Base-by-base conservation (phyloP, 495 filamentous ascomycete species). In the Penicillium ochrochloron region DNA sequence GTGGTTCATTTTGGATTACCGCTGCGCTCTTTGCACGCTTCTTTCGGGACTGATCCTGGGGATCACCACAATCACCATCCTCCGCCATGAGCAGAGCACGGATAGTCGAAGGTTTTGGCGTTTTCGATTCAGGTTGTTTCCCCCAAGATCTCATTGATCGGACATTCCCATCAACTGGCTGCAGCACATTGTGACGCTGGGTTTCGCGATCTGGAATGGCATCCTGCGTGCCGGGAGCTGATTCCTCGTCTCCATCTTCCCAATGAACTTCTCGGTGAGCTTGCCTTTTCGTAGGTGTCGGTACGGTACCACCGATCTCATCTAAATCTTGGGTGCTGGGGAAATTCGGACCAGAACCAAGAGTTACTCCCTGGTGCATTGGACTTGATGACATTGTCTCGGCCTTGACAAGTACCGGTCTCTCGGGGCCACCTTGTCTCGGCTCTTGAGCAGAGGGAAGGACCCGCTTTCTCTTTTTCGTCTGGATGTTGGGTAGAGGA, bases 261-360 rank as follows among this genome's bases (percentile, higher is more conserved):
- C 59, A 46, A 31, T 67, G 39, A 17, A 63, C 48, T n/a, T 68
- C 42, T 35, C 63, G 35, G 35, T 64, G 31, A 17, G 48, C 42
- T 64, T 87, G 90, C 64, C 80, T 83, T 12, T 83, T 87, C 2
- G 65, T 79, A 2, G 92, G 92, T 1, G 92, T 94, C 14, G 80
- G 79, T 33, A 91, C 80, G 59, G 75, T 80, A 53, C 77, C 73
- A 25, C 85, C 87, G 54, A 90, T 83, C 57, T 89, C 86, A 74
- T 95, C 91, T 12, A 94, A 80, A 73, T 95, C 92, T 35, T 92
- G 83, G 59, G 89, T 93, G 34, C 73, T 72, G 34, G 65, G 62
- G n/a, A 63, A 66, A 48, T 44, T 65, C 27, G 33, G 61, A 37
- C 59, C 62, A 29, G 50, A 15, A 17, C 53, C 54, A 15, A 33